phyloP scores from a whole-genome alignment of 202 grass and related monocot species.

The Saccharum hybrid region DNA sequence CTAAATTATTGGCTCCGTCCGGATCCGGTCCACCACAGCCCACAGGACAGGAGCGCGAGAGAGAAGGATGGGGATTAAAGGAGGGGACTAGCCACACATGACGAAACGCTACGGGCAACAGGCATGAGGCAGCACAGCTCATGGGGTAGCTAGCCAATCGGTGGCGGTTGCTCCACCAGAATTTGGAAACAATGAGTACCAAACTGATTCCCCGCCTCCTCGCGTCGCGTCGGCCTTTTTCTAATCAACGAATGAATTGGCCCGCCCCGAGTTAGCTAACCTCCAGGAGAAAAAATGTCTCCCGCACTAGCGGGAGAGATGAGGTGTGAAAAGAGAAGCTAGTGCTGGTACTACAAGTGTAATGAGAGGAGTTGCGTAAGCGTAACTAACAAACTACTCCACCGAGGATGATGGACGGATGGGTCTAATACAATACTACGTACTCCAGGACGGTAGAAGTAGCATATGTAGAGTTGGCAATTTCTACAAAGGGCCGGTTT shows the following conservation, averaged over 20 bases:
- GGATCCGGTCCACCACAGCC: neutral
- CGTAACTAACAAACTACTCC: neutral
- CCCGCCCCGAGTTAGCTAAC: conserved; percentile 1
- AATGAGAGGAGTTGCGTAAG: neutral
- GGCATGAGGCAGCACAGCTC: conserved; percentile 26
- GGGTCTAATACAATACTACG: too few relatives aligned
- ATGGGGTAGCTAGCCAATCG: conserved; percentile 46
- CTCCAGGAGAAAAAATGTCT: neutral
- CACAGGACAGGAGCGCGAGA: too few relatives aligned
- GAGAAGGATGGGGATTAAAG: neutral
- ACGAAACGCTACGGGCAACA: conserved; percentile 28
- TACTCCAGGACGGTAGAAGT: neutral
- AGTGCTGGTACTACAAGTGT: neutral
- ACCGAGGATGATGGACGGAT: neutral
- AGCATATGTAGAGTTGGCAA: neutral
- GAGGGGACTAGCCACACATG: neutral
- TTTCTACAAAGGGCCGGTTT: neutral
- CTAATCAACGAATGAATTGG: neutral
- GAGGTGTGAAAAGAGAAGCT: neutral
- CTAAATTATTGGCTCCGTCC: conserved; percentile 39
- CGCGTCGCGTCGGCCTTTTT: neutral
- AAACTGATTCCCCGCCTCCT: conserved; percentile 18
- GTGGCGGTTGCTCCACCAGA: conserved; percentile 55
- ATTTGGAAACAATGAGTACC: conserved; percentile 43
- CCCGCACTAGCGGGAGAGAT: neutral